These are phyloP conservation scores for Metschnikowia bowlesiae DNA, from an alignment of 805 yeast genomes.

Conservation along the genomic window DNA sequence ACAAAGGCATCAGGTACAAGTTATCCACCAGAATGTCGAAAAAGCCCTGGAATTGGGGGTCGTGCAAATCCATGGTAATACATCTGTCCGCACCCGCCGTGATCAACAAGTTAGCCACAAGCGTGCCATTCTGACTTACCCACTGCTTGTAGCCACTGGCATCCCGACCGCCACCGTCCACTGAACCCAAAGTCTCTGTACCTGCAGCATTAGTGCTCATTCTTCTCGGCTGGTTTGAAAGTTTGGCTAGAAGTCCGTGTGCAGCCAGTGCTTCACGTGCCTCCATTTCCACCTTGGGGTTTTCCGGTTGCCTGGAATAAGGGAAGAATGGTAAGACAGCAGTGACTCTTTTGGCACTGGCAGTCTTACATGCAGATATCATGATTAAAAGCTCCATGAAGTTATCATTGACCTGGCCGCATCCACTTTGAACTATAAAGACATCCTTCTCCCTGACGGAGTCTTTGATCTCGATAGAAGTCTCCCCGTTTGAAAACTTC, in stretches of 20 bases:
- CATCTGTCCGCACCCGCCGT: constrained; percentile 96
- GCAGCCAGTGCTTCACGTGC: constrained; percentile 11
- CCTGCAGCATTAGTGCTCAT: constrained; percentile 32
- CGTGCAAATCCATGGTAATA: constrained; percentile 97
- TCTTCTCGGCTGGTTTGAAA: constrained; percentile 19
- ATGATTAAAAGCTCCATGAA: constrained; percentile 78
- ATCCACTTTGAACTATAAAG: constrained; percentile 80
- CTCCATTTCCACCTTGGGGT: constrained; percentile 44
- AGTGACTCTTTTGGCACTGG: constrained; percentile 83
- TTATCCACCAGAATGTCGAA: constrained; percentile 96
- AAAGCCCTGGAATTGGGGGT: constrained; percentile 96
- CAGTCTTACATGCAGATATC: constrained; percentile 89
- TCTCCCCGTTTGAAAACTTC: constrained; percentile 85
- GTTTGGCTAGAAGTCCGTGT: constrained; percentile 10
- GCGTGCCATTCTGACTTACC: constrained; percentile 93
- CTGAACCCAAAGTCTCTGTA: constrained; percentile 26
- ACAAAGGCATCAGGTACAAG: constrained; percentile 79
- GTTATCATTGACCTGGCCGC: constrained; percentile 84
- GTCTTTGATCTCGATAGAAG: constrained; percentile 77
- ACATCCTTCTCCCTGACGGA: constrained; percentile 97
- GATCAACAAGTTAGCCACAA: constrained; percentile 80
- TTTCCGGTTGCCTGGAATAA: constrained; percentile 93
- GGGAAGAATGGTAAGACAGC: constrained; percentile 93
- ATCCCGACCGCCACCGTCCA: constrained; percentile 36
- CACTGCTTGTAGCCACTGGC: constrained; percentile 82